Percentiles rank a stretch among this genome's conserved stretches.
Evolutionary conservation across 2,329 filamentous ascomycete species (phyloP).

Genomic region (Aureobasidium sp.): DNA sequence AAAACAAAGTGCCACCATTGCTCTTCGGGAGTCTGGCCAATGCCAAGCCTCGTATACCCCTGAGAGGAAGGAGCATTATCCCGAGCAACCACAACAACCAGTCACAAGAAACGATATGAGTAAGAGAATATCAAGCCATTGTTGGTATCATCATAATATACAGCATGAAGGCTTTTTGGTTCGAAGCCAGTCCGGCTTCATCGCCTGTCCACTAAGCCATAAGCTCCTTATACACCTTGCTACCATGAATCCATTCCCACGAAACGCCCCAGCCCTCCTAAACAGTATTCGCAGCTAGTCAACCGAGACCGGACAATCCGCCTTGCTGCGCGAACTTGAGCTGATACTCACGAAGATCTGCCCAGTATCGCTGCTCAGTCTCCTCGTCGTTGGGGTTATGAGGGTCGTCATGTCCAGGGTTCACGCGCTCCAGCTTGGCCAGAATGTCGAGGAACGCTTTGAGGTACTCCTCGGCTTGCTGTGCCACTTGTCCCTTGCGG

Average conservation of each 20-base stretch:
- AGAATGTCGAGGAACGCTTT: slow-evolving; percentile 65
- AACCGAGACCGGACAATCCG: slow-evolving; percentile 37
- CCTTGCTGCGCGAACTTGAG: slow-evolving; percentile 59
- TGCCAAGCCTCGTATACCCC: slow-evolving; percentile 2
- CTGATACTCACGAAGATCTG: slow-evolving; percentile 70
- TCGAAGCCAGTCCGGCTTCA: neutral
- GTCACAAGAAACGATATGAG: neutral
- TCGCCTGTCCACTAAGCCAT: neutral
- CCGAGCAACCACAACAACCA: neutral
- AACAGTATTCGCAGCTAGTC: slow-evolving; percentile 1
- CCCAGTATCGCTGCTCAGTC: slow-evolving; percentile 68
- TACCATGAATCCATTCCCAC: neutral
- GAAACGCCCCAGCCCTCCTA: neutral
- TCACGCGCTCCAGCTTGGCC: slow-evolving; percentile 61
- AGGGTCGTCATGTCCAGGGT: slow-evolving; percentile 30
- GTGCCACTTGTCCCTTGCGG: slow-evolving; percentile 42
- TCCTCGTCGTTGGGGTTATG: slow-evolving; percentile 52
- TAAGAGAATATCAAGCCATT: neutral
- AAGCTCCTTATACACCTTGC: slow-evolving; percentile 1
- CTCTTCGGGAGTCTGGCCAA: slow-evolving; percentile 1
- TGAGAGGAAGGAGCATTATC: neutral
- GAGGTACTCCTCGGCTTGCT: slow-evolving; percentile 62
- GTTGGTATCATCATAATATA: neutral
- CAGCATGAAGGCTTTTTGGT: neutral
- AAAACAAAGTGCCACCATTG: neutral